These are phyloP conservation scores for Marasmius fiardii DNA, from an alignment of 1,284 basidiomycete species.

Conservation along the genomic window DNA sequence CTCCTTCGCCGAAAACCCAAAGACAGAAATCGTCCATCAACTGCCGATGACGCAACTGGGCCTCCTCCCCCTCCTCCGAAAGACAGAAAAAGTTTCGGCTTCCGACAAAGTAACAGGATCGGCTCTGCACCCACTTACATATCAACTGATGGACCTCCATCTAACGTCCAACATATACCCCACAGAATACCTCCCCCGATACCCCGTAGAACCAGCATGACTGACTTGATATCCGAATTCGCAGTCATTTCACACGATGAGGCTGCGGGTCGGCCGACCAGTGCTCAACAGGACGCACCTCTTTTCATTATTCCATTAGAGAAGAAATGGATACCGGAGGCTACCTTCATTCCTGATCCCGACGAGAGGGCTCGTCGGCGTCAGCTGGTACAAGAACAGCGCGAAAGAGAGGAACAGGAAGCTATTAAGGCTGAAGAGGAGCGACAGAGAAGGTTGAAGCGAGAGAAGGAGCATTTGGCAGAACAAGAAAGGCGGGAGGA, in stretches of 20 bases:
- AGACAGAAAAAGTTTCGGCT: conserved; percentile 25
- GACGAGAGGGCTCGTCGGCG: conserved; percentile 40
- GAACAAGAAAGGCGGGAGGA: conserved; percentile 51
- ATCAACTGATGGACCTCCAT: neutral
- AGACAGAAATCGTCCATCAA: conserved; percentile 20
- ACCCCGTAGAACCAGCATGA: conserved; percentile 16
- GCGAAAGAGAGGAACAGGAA: conserved; percentile 46
- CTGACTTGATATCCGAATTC: conserved; percentile 30
- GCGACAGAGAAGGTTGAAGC: conserved; percentile 42
- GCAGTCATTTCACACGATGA: conserved; percentile 33
- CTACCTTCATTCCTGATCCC: conserved; percentile 32
- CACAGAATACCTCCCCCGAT: conserved; percentile 3
- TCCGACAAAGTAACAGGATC: conserved; percentile 2
- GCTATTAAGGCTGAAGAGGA: conserved; percentile 47
- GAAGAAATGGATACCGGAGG: conserved; percentile 36
- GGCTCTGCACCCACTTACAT: conserved; percentile 4
- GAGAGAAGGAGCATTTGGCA: conserved; percentile 43
- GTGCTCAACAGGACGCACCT: conserved; percentile 1
- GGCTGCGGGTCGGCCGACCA: conserved; percentile 19
- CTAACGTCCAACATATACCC: conserved; percentile 4
- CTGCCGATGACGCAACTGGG: conserved; percentile 12
- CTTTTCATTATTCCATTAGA: conserved; percentile 13
- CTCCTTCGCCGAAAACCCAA: conserved; percentile 29
- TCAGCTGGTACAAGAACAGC: conserved; percentile 35
- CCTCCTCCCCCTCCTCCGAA: conserved; percentile 38